Base-by-base conservation (phyloP, 495 filamentous ascomycete genomes). In the Penicillium bialowiezense region DNA sequence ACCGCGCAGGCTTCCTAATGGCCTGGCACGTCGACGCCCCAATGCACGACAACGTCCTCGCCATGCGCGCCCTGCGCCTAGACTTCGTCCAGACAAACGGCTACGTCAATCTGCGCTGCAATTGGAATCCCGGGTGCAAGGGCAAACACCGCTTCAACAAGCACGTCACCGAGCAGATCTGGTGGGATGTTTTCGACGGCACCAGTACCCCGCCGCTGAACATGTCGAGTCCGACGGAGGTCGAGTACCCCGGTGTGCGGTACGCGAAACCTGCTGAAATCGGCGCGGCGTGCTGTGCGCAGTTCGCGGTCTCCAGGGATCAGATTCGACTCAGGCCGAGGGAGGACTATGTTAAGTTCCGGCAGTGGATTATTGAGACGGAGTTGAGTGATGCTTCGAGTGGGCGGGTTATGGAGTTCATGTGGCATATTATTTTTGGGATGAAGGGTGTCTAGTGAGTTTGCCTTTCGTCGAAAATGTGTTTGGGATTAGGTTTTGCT, bases 371-470 rank as follows among this genome's bases (percentile, higher is more conserved):
- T 20, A 59, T 88, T 23, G 68, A 76, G 17, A 86, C 82, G 9
- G 68, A 76, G 17, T 60, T 78, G 41, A 71, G 68, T 21, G 84
- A 90, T 61, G 80, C 77, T 41, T 67, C 82, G 28, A 79, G 80
- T 3, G 87, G 87, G 0, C 74, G 87, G n/a, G 76, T 87, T 1
- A 85, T 84, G 79, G 87, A 89, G 67, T 89, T 87, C 58, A 57
- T 86, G 14, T 90, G 84, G 83, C 84, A 85, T 61, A 81, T 77
- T 48, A 72, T 89, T 24, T 90, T 89, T 50, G 72, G 72, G 31
- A 72, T 63, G 61, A 51, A 67, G 14, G 63, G 70, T 3, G 65
- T 78, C 17, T 76, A 76, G 70, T 76, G 55, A 50, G 72, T 68
- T 33, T 19, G 18, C 1, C 0, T 14, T n/a, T 6, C 3, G 17